Conservation (phyloP, 306 rosid species). For the Lathyrus aphaca region DNA sequence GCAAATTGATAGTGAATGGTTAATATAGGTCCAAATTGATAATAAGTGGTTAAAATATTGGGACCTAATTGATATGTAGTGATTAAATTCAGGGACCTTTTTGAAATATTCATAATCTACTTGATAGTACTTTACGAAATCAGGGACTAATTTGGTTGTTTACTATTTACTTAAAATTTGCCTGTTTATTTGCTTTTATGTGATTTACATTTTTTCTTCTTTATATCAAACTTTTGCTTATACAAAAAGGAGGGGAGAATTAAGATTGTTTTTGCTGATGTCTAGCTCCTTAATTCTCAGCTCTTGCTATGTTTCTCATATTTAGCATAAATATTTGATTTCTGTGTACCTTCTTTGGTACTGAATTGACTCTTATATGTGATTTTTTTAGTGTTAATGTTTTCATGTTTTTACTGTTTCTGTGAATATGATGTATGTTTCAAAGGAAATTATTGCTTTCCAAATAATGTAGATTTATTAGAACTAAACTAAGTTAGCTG, state of each 20-base stretch:
- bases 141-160: no score
- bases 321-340: slow-evolving; percentile 23
- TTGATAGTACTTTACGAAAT: no score
- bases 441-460: background rate
- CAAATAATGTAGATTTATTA: no score
- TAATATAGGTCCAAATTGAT: no score
- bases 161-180: background rate
- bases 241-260: no score
- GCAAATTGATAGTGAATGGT: no score
- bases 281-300: slow-evolving; percentile 1
- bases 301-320: slow-evolving; percentile 14
- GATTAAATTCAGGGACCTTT: no score
- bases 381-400: background rate
- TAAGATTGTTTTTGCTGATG: background rate
- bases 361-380: slow-evolving; percentile 1
- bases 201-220: no score
- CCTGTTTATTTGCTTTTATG: background rate
- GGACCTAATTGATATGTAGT: no score
- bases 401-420: background rate
- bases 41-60: no score
- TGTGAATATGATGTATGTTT: slow-evolving; percentile 16
- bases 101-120: no score
- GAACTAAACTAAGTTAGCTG: background rate
- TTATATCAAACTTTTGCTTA: no score
- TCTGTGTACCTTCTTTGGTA: slow-evolving; percentile 16